Base-by-base conservation (phyloP, 2,329 filamentous ascomycete genomes). In the Aspergillus pseudoterreus region DNA sequence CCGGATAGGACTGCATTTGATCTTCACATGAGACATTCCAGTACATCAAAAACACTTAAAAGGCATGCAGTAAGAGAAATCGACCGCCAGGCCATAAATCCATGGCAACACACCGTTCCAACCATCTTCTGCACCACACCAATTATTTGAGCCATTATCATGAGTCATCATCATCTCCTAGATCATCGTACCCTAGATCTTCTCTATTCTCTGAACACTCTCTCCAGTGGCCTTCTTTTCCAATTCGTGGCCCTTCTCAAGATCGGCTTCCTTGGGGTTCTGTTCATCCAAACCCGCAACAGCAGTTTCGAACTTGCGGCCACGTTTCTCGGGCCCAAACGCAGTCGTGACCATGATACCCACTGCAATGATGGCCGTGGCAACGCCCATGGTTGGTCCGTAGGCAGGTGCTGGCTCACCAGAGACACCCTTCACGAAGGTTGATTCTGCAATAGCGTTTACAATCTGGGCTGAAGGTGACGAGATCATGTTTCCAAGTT, bases 381-480 rank as follows among this genome's bases (percentile, higher is more conserved):
- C 87, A 50, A 90, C 75, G 11, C 81, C 87, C 88, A 90, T 92
- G 14, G 82, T 82, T 0, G 85, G 87, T 0, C 87, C 88, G 59
- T 91, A 91, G 0, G 85, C 86, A 46, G 87, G 81, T 1, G 83
- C 86, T 3, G 65, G 67, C 50, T 82, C 67, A 3, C 87, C 86
- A 9, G 75, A 73, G 5, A 65, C 64, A 38, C 78, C 75, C 0
- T 69, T 82, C 43, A 90, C 75, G 36, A 78, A 78, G 32, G 77
- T 78, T 42, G 73, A 79, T 63, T 91, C 86, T 1, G 87, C 78
- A 46, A 91, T 78, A 11, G 85, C 86, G 54, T 90, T 90, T 64
- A 91, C 85, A 44, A 92, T 91, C 67, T 91, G 87, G 0, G 87
- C 84, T 0, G 82, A 85, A 14, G 85, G 92, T 4, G 65, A 67